phyloP scores from a whole-genome alignment of 495 filamentous ascomycete species.

The Filosporella fistucella region DNA sequence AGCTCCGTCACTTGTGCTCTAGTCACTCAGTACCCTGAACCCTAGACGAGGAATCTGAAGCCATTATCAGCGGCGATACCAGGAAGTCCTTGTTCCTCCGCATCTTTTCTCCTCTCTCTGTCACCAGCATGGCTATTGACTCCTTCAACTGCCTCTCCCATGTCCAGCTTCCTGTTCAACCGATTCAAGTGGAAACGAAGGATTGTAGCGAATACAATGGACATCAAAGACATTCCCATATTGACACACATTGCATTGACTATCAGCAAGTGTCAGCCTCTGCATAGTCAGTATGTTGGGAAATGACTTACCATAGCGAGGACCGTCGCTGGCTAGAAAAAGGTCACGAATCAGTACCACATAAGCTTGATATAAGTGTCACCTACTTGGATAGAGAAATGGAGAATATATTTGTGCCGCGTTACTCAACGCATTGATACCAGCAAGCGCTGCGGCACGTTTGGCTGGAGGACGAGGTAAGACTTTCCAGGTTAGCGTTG shows the following conservation, averaged over 20 bases:
- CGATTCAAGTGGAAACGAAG: slow-evolving; percentile 58
- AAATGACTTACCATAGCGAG: no score
- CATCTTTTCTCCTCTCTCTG: neutral
- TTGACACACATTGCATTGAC: slow-evolving; percentile 63
- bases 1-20: no score
- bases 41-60: neutral
- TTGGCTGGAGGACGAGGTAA: slow-evolving; percentile 76
- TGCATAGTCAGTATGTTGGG: no score
- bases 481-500: no score
- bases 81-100: neutral
- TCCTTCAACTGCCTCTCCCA: slow-evolving; percentile 26
- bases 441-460: slow-evolving; percentile 71
- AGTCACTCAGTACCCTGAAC: no score
- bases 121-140: neutral
- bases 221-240: slow-evolving; percentile 58
- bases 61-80: slow-evolving; percentile 26
- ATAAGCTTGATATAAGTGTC: no score
- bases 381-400: no score
- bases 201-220: slow-evolving; percentile 58
- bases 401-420: slow-evolving; percentile 65
- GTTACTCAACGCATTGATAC: slow-evolving; percentile 74
- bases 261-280: no score
- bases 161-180: slow-evolving; percentile 66
- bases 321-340: no score
- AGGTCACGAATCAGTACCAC: no score